Evolutionary conservation across 176 grass and related monocot species (phyloP).

Genomic region (Ampelocalamus luodianensis): DNA sequence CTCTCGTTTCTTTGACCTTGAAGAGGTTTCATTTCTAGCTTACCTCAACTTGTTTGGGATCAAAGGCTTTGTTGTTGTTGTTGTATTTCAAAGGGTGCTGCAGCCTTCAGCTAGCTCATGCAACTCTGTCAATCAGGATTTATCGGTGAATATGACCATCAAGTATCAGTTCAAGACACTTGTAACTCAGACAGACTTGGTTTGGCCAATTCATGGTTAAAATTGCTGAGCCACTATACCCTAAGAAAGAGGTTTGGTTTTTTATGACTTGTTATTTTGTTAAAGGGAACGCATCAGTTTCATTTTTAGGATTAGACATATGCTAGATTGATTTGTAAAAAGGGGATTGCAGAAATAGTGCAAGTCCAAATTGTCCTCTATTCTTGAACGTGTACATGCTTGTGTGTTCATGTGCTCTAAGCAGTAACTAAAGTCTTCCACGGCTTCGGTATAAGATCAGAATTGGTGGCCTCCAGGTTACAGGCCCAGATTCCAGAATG

Average conservation of each 20-base stretch:
- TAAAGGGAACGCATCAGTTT: conserved; percentile 13
- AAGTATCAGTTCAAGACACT: background rate
- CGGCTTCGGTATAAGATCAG: background rate
- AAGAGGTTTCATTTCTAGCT: too few relatives aligned
- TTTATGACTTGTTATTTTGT: too few relatives aligned
- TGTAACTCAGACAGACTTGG: background rate
- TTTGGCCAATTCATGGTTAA: background rate
- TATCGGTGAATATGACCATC: conserved; percentile 10
- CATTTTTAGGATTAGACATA: conserved; percentile 3
- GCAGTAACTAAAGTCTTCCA: background rate
- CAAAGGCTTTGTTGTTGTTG: too few relatives aligned
- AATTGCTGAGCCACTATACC: too few relatives aligned
- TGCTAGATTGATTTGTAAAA: background rate
- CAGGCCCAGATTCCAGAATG: conserved; percentile 16
- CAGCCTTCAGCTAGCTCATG: conserved; percentile 18
- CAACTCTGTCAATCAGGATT: conserved; percentile 21
- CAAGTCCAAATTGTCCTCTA: background rate
- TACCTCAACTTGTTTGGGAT: too few relatives aligned
- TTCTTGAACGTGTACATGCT: conserved; percentile 13
- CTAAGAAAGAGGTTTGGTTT: background rate
- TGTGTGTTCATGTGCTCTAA: background rate
- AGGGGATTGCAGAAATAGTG: background rate
- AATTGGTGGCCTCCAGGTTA: background rate
- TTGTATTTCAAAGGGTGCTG: too few relatives aligned
- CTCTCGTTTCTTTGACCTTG: too few relatives aligned